Conservation (phyloP, 768 basidiomycete species). For the Lactifluus pinguis region DNA sequence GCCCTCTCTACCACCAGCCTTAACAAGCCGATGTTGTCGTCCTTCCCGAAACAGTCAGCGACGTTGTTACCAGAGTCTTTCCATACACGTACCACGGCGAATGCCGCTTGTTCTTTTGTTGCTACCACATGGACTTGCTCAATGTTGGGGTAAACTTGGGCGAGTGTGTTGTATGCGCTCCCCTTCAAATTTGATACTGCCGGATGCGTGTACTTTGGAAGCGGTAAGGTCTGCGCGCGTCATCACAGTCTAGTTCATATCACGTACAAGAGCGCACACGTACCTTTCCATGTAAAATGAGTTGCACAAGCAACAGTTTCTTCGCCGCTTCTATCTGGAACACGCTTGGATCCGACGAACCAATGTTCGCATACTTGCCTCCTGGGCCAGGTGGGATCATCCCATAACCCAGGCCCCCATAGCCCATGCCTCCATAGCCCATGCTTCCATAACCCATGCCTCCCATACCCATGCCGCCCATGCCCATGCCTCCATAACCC, state of each 20-base stretch:
- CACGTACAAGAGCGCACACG: conserved; percentile 8
- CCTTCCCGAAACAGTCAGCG: conserved; percentile 31
- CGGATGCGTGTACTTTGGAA: conserved; percentile 69
- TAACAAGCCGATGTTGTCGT: conserved; percentile 65
- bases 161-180: conserved; percentile 55
- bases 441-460: conserved; percentile 1
- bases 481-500: conserved; percentile 2
- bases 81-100: conserved; percentile 37
- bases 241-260: neutral
- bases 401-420: conserved; percentile 5
- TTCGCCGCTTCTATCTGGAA: conserved; percentile 83
- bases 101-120: conserved; percentile 47
- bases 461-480: neutral
- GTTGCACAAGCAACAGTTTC: conserved; percentile 70
- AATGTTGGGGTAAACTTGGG: conserved; percentile 56
- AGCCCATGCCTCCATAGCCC: conserved; percentile 5
- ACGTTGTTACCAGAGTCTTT: neutral
- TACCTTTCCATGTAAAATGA: conserved; percentile 71
- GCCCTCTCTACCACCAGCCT: conserved; percentile 57
- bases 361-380: neutral
- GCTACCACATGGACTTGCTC: conserved; percentile 37
- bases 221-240: conserved; percentile 27
- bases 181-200: conserved; percentile 54
- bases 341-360: conserved; percentile 40
- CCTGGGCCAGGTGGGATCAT: conserved; percentile 9